Percentiles rank a stretch among this genome's conserved stretches.
phyloP scores from a whole-genome alignment of 768 basidiomycete genomes.

The Candolleomyces eurysporus region DNA sequence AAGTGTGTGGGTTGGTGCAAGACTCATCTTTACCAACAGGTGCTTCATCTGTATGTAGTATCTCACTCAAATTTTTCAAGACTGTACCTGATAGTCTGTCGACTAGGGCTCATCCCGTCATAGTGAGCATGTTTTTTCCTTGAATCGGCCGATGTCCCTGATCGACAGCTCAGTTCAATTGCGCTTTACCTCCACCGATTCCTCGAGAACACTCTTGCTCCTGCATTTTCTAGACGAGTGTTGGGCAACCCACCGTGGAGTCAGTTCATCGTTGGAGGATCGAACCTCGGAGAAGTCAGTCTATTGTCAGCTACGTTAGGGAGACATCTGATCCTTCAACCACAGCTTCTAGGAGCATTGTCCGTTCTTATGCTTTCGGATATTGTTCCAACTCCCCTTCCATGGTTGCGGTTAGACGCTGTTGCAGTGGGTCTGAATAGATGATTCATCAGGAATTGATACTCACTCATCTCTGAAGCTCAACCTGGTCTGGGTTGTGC shows the following conservation, averaged over 20 bases:
- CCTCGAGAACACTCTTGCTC: conserved; percentile 25
- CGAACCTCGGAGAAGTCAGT: conserved; percentile 30
- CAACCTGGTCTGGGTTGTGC: conserved; percentile 31
- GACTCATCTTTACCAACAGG: conserved; percentile 24
- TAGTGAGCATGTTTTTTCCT: conserved; percentile 16
- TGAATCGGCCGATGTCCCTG: not conserved
- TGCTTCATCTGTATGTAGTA: conserved; percentile 23
- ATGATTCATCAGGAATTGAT: not conserved
- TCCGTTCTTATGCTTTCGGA: conserved; percentile 29
- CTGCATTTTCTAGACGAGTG: conserved; percentile 28
- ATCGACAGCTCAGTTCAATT: conserved; percentile 15
- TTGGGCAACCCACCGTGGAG: conserved; percentile 27
- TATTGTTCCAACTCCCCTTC: conserved; percentile 27
- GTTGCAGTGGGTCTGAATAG: conserved; percentile 15
- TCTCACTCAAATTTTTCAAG: not conserved
- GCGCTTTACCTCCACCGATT: conserved; percentile 31
- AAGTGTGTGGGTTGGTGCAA: conserved; percentile 26
- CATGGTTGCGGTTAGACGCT: conserved; percentile 30
- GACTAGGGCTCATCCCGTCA: conserved; percentile 23
- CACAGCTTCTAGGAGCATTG: conserved; percentile 26
- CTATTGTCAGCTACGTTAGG: not conserved
- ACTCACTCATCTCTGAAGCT: conserved; percentile 11
- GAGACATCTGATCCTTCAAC: not conserved
- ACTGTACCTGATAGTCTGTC: not conserved
- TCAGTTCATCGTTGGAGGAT: conserved; percentile 33